A percentile compares a stretch with the other conserved stretches of the same genome.
Evolutionary conservation across 2,329 filamentous ascomycete genomes (phyloP).

Genomic region (Fusarium chuoi): DNA sequence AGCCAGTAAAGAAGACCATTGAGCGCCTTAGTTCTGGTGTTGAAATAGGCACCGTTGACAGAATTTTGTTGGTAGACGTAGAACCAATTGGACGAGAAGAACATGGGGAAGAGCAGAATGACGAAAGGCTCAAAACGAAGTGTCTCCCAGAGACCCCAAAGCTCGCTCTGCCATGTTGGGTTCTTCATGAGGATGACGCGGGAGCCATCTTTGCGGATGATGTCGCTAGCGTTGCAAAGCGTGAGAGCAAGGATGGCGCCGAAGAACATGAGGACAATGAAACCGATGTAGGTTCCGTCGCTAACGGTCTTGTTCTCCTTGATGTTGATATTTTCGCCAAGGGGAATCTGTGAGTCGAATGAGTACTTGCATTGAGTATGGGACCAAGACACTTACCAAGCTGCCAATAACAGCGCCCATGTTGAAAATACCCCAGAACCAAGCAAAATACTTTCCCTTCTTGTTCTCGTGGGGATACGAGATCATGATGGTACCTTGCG

Average conservation of each 20-base stretch:
- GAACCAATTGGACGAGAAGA: slow-evolving; percentile 85
- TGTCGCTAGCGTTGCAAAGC: slow-evolving; percentile 75
- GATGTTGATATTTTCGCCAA: slow-evolving; percentile 39
- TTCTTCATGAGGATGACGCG: slow-evolving; percentile 90
- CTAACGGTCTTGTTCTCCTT: slow-evolving; percentile 60
- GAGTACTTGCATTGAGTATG: background rate
- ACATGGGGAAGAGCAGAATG: slow-evolving; percentile 81
- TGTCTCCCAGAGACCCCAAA: slow-evolving; percentile 79
- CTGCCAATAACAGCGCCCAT: slow-evolving; percentile 88
- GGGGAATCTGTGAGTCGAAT: slow-evolving; percentile 65
- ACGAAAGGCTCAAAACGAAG: slow-evolving; percentile 75
- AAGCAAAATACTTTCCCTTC: slow-evolving; percentile 89
- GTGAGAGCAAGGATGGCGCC: slow-evolving; percentile 76
- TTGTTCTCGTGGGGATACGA: slow-evolving; percentile 82
- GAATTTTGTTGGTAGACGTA: slow-evolving; percentile 82
- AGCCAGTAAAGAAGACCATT: slow-evolving; percentile 78
- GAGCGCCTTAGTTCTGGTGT: slow-evolving; percentile 77
- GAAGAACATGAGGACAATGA: slow-evolving; percentile 82
- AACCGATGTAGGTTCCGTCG: slow-evolving; percentile 88
- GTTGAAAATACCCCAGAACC: slow-evolving; percentile 97
- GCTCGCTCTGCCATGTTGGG: slow-evolving; percentile 84
- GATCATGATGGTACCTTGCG: slow-evolving; percentile 89
- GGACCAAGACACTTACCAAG: slow-evolving; percentile 52
- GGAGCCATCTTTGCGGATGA: slow-evolving; percentile 81
- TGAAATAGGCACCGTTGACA: slow-evolving; percentile 77